These are phyloP conservation scores for Nemania sp. DNA, from an alignment of 2,329 filamentous ascomycete species.

Conservation along the genomic window DNA sequence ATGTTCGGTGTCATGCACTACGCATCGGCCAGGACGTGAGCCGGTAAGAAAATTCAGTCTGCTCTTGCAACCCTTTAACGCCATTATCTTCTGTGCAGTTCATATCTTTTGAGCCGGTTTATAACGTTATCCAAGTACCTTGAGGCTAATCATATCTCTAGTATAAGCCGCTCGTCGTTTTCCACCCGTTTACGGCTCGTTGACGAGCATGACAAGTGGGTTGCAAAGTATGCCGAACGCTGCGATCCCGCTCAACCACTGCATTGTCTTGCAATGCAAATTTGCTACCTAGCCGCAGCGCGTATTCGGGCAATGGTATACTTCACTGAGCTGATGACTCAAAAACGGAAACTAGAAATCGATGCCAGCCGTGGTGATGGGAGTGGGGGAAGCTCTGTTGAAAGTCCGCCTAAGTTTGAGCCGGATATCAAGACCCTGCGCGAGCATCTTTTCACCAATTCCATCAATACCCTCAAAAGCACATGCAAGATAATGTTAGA, in stretches of 20 bases:
- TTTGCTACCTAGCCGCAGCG: constrained; percentile 16
- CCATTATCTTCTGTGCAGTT: neutral
- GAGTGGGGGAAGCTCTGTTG: neutral
- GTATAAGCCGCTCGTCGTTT: constrained; percentile 14
- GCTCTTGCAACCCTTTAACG: no score
- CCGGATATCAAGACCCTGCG: constrained; percentile 16
- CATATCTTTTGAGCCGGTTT: no score
- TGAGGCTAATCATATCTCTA: constrained; percentile 14
- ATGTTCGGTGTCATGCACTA: constrained; percentile 47
- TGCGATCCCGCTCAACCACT: constrained; percentile 19
- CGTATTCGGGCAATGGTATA: constrained; percentile 16
- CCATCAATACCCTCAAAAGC: constrained; percentile 12
- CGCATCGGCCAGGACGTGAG: constrained; percentile 14
- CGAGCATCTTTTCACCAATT: constrained; percentile 13
- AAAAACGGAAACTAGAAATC: constrained; percentile 14
- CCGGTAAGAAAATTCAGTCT: constrained; percentile 17
- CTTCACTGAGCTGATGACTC: constrained; percentile 17
- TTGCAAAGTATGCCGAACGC: constrained; percentile 17
- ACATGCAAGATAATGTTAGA: constrained; percentile 22
- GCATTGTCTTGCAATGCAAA: constrained; percentile 12
- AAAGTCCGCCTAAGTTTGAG: neutral
- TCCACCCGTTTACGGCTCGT: constrained; percentile 12
- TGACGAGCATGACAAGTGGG: constrained; percentile 24
- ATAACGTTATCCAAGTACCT: neutral
- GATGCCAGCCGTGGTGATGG: neutral